Evolutionary conservation across 805 yeast genomes (phyloP), one percentile per base, ranked within the genome.

Genomic region (Suhomyces xylopsoci): DNA sequence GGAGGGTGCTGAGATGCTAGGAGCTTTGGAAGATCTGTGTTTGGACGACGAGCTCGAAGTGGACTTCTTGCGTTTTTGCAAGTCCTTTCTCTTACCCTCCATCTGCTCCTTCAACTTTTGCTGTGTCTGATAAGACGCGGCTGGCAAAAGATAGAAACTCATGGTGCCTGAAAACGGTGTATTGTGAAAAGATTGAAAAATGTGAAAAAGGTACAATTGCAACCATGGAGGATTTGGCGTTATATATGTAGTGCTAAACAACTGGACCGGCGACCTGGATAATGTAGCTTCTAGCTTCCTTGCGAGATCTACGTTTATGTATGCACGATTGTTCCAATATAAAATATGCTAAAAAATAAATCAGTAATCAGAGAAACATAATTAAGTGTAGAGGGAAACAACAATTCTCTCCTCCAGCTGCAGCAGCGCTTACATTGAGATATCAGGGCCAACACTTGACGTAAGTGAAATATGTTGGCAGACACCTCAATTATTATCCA

Each of bases 51-150:
- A 12, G 34, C 20, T 20, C 9, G 44, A 44, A 8, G 34, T 9
- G 8, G 46, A 30, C 12, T n/a, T 20, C 42, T 47, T 45, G 22
- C 52, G 53, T 38, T 47, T 52, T 24, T 28, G 42, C 41, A 48
- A 48, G 10, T 32, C 45, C 42, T 47, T 45, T 36, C 51, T 52
- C 43, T 47, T 51, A 7, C 50, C 52, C n/a, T 36, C 48, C 51
- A 57, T 55, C 28, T 56, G 54, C 30, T 54, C 54, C 49, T 59
- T 58, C 44, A 56, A 46, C 48, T 59, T 55, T 42, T 58, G 60
- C 45, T 59, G 61, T 12, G 55, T 53, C 52, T 59, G 62, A 48
- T 51, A 59, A 9, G 58, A 54, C 12, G 52, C 61, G 7, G 58
- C 51, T 19, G 62, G 62, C n/a, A 59, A 14, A 9, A 58, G 47